Percentiles rank a stretch among this genome's conserved stretches.
These are phyloP conservation scores for Castanea sativa DNA, from an alignment of 306 rosid species.

Conservation along the genomic window DNA sequence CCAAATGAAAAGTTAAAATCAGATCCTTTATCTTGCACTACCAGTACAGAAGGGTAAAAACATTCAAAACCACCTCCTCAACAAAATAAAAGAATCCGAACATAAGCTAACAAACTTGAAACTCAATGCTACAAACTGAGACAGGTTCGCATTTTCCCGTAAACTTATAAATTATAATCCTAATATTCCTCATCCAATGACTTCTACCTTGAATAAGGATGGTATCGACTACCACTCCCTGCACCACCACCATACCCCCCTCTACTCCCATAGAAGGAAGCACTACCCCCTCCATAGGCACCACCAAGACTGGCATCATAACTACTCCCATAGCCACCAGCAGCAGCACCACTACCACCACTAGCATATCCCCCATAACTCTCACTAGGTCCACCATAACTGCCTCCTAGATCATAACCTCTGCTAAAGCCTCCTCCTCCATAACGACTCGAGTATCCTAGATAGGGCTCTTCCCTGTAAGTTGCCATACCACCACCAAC, in stretches of 20 bases:
- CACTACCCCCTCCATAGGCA: slow-evolving; percentile 72
- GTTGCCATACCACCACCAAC: slow-evolving; percentile 64
- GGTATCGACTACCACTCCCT: slow-evolving; percentile 73
- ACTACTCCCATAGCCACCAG: slow-evolving; percentile 64
- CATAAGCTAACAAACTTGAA: slow-evolving; percentile 18
- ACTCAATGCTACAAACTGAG: slow-evolving; percentile 30
- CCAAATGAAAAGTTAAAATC: background rate
- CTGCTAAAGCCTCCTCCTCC: slow-evolving; percentile 83
- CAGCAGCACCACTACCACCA: slow-evolving; percentile 43
- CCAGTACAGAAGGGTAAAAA: slow-evolving; percentile 1
- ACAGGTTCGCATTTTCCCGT: slow-evolving; percentile 24
- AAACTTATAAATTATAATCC: slow-evolving; percentile 35
- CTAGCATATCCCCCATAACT: slow-evolving; percentile 72
- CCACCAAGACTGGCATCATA: slow-evolving; percentile 65
- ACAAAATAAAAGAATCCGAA: background rate
- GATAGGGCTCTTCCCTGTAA: slow-evolving; percentile 77
- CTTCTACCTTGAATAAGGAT: slow-evolving; percentile 89
- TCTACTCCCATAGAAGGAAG: slow-evolving; percentile 79
- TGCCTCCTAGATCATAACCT: slow-evolving; percentile 78
- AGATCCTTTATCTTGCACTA: slow-evolving; percentile 14
- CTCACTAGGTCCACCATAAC: slow-evolving; percentile 81
- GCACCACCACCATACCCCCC: slow-evolving; percentile 80
- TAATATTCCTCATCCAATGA: slow-evolving; percentile 17
- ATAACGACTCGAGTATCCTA: slow-evolving; percentile 76
- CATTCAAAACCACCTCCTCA: slow-evolving; percentile 3